Base-by-base conservation (phyloP, 2,329 filamentous ascomycete species). In the Phaeoacremonium minimum region DNA sequence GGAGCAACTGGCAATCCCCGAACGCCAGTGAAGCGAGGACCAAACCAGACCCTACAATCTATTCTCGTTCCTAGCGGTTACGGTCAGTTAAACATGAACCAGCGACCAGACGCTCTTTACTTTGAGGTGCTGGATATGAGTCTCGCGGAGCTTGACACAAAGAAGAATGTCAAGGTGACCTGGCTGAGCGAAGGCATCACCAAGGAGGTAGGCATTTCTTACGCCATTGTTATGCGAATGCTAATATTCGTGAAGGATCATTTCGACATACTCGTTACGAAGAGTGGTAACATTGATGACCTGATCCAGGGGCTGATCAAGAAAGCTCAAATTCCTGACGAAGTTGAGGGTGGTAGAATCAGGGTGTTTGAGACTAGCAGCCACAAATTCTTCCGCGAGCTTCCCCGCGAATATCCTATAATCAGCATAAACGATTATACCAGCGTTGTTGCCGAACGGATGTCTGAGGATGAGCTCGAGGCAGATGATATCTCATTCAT, bases 71-170 rank as follows among this genome's bases (percentile, higher is more conserved):
- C 86, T 9, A 78, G 83, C 35, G 87, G 86, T 36, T 80, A 80
- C 46, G 75, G 75, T 9, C 85, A 88, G 47, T 74, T 83, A 34
- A 85, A 81, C 47, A 75, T 76, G 38, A 80, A 74, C 19, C 85
- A 89, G 53, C 76, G 82, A 37, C 65, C 75, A 15, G 91, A 97
- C 60, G 79, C 84, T 1, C 70, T 98, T 35, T 97, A 83, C 59
- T 98, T 90, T 55, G 93, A 98, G 58, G 79, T 97, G 18, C 67
- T 98, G 28, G 93, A 98, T 45, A 95, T 96, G 70, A 95, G 88
- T 51, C 66, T 98, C 32, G 85, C 87, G 16, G 94, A 98, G 60
- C 73, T 95, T 30, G 93, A 98, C 55, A 93, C 87, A 38, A 93
- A 95, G 69, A 96, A 94, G 68, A 79, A 70, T 39, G 67, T 97